A percentile compares a stretch with the other conserved stretches of the same genome.
Conservation (phyloP, 148 eudicot species). For the Chenopodium berlandieri region DNA sequence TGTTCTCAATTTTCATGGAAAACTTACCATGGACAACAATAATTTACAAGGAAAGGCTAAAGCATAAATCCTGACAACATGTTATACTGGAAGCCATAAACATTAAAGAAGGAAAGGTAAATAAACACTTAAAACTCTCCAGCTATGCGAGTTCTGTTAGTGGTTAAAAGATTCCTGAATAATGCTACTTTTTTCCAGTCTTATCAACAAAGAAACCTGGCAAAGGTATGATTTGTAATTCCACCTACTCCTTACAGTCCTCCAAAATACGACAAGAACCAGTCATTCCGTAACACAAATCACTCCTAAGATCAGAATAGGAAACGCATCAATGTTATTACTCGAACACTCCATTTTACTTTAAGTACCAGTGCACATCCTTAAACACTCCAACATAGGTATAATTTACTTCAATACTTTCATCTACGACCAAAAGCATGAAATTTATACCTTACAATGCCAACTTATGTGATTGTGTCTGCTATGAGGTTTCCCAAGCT, state of each 20-base stretch:
- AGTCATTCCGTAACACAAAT: slow-evolving; percentile 19
- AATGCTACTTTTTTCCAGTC: slow-evolving; percentile 28
- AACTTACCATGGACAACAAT: slow-evolving; percentile 23
- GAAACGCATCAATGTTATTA: not conserved
- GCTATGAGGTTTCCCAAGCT: too few species aligned
- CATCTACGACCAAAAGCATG: too few species aligned
- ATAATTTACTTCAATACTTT: too few species aligned
- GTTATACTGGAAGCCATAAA: slow-evolving; percentile 29
- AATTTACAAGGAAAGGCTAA: slow-evolving; percentile 27
- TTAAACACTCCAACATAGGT: not conserved
- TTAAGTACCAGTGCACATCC: not conserved
- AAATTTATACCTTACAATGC: too few species aligned
- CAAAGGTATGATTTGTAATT: slow-evolving; percentile 25
- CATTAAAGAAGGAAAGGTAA: slow-evolving; percentile 21
- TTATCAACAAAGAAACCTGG: slow-evolving; percentile 30
- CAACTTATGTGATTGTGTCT: too few species aligned
- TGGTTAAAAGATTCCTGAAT: slow-evolving; percentile 32
- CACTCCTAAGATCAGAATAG: not conserved
- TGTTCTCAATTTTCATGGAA: slow-evolving; percentile 1
- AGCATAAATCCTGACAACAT: slow-evolving; percentile 29
- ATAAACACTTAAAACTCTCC: slow-evolving; percentile 7
- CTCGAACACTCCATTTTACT: not conserved
- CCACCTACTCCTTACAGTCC: slow-evolving; percentile 29
- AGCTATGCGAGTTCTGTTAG: slow-evolving; percentile 17
- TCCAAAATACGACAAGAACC: slow-evolving; percentile 25